These are phyloP conservation scores for Cystofilobasidium macerans DNA, from an alignment of 768 basidiomycete genomes.

Conservation along the genomic window DNA sequence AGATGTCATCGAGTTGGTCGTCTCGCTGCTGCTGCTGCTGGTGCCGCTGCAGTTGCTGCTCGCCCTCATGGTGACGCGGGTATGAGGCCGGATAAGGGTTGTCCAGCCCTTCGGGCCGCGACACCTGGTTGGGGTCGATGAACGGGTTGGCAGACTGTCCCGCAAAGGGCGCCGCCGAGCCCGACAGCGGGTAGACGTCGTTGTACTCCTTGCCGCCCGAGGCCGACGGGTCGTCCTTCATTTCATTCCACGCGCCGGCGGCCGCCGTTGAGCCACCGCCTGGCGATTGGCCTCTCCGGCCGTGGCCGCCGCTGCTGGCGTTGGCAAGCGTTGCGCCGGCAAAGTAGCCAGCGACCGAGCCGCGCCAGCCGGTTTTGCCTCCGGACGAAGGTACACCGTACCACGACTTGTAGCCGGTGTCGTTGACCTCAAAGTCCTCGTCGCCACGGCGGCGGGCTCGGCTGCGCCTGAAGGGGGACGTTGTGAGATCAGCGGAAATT, in stretches of 20 bases:
- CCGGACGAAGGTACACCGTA: not conserved
- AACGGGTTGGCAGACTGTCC: not conserved
- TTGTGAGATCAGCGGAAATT: not conserved
- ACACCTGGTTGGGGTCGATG: not conserved
- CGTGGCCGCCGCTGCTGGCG: not conserved
- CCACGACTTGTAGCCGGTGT: conserved; percentile 8
- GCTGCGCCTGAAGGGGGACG: not conserved
- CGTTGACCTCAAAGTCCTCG: conserved; percentile 7
- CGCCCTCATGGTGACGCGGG: too few species aligned
- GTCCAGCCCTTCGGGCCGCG: too few species aligned
- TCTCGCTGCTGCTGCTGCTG: not conserved
- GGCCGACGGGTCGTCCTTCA: not conserved
- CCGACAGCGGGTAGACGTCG: not conserved
- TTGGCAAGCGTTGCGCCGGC: not conserved
- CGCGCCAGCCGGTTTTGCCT: not conserved
- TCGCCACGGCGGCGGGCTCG: not conserved
- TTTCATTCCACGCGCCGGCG: not conserved
- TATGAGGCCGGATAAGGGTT: too few species aligned
- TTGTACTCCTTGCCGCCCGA: not conserved
- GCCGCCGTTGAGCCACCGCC: not conserved
- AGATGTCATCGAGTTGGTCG: not conserved
- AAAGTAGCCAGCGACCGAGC: conserved; percentile 6
- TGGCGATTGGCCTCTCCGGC: not conserved
- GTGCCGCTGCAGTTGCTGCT: not conserved
- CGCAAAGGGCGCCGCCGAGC: not conserved